These are phyloP conservation scores for Sphagnurus paluster DNA, from an alignment of 1,284 basidiomycete species.

Conservation along the genomic window DNA sequence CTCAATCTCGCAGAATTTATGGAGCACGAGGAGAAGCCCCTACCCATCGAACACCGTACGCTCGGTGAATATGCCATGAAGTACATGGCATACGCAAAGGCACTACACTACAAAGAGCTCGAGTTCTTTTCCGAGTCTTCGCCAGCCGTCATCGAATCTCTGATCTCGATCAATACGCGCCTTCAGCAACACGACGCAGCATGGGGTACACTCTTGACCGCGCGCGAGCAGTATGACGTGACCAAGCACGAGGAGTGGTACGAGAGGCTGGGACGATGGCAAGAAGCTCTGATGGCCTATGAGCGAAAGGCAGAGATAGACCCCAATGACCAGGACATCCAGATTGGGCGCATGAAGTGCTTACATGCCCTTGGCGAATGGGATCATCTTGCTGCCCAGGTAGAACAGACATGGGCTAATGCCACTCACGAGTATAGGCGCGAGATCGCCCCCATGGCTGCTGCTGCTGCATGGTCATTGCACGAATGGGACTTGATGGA, in stretches of 20 bases:
- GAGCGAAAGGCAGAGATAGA: slow-evolving; percentile 76
- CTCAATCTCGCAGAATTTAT: slow-evolving; percentile 99
- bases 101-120: slow-evolving; percentile 97
- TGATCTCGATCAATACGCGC: slow-evolving; percentile 97
- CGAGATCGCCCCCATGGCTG: slow-evolving; percentile 95
- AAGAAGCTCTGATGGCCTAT: slow-evolving; percentile 89
- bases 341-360: slow-evolving; percentile 93
- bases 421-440: slow-evolving; percentile 84
- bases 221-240: slow-evolving; percentile 83
- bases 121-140: slow-evolving; percentile 94
- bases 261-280: slow-evolving; percentile 95
- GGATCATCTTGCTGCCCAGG: slow-evolving; percentile 88
- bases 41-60: slow-evolving; percentile 92
- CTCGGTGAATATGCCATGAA: slow-evolving; percentile 94
- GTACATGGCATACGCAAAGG: slow-evolving; percentile 96
- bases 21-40: slow-evolving; percentile 97
- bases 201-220: slow-evolving; percentile 90
- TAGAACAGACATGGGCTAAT: slow-evolving; percentile 88
- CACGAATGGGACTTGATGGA: slow-evolving; percentile 99
- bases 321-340: slow-evolving; percentile 70
- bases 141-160: slow-evolving; percentile 87
- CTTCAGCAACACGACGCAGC: slow-evolving; percentile 97
- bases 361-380: slow-evolving; percentile 98
- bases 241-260: slow-evolving; percentile 97
- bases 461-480: slow-evolving; percentile 96